Percentiles rank a stretch among this genome's conserved stretches.
These are phyloP conservation scores for Arachis monticola DNA, from an alignment of 331 rosid genomes.

Conservation along the genomic window DNA sequence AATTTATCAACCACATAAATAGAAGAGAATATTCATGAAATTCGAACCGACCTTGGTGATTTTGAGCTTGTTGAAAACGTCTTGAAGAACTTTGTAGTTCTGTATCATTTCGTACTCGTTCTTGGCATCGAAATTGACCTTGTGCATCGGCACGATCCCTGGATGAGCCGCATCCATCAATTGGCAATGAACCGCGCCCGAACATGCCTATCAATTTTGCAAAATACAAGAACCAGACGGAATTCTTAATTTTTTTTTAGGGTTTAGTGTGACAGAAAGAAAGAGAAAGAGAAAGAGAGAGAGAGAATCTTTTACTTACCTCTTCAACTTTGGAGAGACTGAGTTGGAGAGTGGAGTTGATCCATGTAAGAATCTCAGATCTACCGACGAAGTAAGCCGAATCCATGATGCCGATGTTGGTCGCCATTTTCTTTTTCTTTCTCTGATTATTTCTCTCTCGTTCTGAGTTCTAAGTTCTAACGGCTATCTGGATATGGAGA, in stretches of 20 bases:
- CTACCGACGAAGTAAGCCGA: constrained; percentile 95
- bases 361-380: constrained; percentile 93
- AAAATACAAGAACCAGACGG: background rate
- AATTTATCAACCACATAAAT: too few species aligned
- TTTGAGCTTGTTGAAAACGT: constrained; percentile 89
- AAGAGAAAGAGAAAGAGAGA: background rate
- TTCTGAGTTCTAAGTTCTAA: constrained; percentile 14
- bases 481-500: constrained; percentile 39
- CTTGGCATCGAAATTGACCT: constrained; percentile 95
- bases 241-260: too few species aligned
- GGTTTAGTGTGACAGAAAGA: background rate
- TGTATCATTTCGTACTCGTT: constrained; percentile 98
- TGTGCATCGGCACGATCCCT: constrained; percentile 93
- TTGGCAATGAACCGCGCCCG: constrained; percentile 98
- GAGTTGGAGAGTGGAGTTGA: constrained; percentile 88
- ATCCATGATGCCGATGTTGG: constrained; percentile 93
- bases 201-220: constrained; percentile 60
- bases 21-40: background rate
- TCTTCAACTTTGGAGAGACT: constrained; percentile 91
- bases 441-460: background rate
- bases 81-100: constrained; percentile 97
- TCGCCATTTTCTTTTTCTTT: constrained; percentile 58
- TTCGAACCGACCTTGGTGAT: constrained; percentile 69
- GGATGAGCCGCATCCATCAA: constrained; percentile 89
- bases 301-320: constrained; percentile 38